A percentile compares a stretch with the other conserved stretches of the same genome.
phyloP scores from a whole-genome alignment of 768 basidiomycete species.

The Lyophyllum shimeji region DNA sequence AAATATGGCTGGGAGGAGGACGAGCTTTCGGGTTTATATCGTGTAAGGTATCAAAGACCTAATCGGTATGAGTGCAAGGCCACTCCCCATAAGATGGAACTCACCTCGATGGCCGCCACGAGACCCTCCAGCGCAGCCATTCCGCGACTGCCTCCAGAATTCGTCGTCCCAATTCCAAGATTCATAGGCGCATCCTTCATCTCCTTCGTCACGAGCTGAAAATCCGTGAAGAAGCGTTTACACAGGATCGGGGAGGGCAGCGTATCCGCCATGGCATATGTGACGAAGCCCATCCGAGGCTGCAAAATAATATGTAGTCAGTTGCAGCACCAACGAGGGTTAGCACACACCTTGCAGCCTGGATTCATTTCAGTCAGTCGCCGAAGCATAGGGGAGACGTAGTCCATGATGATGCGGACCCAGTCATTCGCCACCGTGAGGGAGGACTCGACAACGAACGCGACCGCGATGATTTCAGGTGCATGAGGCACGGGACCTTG shows the following conservation, averaged over 20 bases:
- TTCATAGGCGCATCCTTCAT: constrained; percentile 44
- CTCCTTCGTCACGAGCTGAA: constrained; percentile 37
- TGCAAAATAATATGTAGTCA: constrained; percentile 9
- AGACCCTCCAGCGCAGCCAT: constrained; percentile 73
- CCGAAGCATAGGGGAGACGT: constrained; percentile 50
- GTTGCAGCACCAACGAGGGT: not conserved
- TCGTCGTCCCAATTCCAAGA: constrained; percentile 59
- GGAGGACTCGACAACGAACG: constrained; percentile 63
- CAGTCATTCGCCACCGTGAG: constrained; percentile 53
- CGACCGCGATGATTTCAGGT: constrained; percentile 42
- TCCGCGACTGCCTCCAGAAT: constrained; percentile 46
- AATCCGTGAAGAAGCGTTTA: constrained; percentile 56
- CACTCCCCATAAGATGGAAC: constrained; percentile 3
- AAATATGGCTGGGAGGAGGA: constrained; percentile 41
- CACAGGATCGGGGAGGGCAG: constrained; percentile 53
- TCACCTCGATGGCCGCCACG: constrained; percentile 68
- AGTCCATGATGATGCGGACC: constrained; percentile 43
- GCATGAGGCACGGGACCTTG: not conserved
- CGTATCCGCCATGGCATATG: constrained; percentile 62
- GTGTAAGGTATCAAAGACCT: constrained; percentile 45
- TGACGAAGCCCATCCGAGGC: constrained; percentile 52
- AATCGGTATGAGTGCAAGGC: not conserved
- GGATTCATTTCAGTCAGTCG: constrained; percentile 47
- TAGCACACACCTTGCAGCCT: constrained; percentile 32
- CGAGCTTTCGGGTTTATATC: constrained; percentile 13